A percentile compares a stretch with the other conserved stretches of the same genome.
These are phyloP conservation scores for Metarhizium guizhouense DNA, from an alignment of 2,329 filamentous ascomycete species.

Conservation along the genomic window DNA sequence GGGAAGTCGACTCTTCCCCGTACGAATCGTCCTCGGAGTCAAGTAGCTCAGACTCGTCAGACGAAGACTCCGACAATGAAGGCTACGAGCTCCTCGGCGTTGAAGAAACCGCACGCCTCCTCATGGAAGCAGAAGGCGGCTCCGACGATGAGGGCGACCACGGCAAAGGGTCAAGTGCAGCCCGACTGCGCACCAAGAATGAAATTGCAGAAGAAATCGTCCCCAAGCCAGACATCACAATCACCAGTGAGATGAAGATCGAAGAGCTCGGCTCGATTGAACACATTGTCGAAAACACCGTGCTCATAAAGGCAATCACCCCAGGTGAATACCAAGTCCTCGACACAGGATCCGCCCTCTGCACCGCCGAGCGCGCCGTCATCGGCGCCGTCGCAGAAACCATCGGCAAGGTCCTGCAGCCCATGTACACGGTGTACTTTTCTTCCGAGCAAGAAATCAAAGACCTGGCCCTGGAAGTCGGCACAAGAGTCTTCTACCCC, in stretches of 20 bases:
- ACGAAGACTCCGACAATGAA: constrained; percentile 45
- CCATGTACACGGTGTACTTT: constrained; percentile 78
- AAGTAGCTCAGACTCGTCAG: constrained; percentile 49
- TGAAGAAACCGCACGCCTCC: constrained; percentile 72
- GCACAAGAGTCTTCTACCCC: constrained; percentile 70
- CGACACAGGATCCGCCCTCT: constrained; percentile 76
- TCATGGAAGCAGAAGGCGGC: constrained; percentile 75
- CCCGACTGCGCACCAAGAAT: constrained; percentile 69
- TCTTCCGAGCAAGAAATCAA: constrained; percentile 58
- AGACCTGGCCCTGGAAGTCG: constrained; percentile 57
- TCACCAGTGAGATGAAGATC: constrained; percentile 70
- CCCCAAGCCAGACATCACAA: constrained; percentile 67
- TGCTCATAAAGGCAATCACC: constrained; percentile 69
- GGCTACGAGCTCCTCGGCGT: constrained; percentile 67
- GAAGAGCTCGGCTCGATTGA: constrained; percentile 67
- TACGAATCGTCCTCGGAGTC: constrained; percentile 59
- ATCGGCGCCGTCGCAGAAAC: constrained; percentile 80
- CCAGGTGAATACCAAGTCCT: constrained; percentile 79
- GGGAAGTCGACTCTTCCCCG: constrained; percentile 73
- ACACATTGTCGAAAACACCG: constrained; percentile 66
- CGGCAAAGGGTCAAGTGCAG: constrained; percentile 25
- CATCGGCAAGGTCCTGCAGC: constrained; percentile 76
- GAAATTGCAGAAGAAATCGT: constrained; percentile 57
- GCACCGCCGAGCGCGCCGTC: constrained; percentile 63
- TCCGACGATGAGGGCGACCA: constrained; percentile 67